Evolutionary conservation across 2,329 filamentous ascomycete genomes (phyloP).

Genomic region (Colletotrichum higginsianum): DNA sequence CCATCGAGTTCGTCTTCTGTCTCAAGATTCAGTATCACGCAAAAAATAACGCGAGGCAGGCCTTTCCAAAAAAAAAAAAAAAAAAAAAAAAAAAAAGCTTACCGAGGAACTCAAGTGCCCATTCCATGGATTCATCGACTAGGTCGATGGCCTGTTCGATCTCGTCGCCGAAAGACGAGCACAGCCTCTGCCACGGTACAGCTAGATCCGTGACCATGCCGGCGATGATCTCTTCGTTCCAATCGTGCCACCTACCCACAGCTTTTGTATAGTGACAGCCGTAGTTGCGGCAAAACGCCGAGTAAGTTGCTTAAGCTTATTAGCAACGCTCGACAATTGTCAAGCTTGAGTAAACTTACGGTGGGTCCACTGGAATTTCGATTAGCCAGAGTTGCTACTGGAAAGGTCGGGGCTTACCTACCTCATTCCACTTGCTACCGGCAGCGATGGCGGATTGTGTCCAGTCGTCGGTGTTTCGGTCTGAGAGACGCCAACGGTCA

Average conservation of each 20-base stretch:
- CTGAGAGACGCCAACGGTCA: neutral
- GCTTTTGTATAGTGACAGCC: conserved; percentile 53
- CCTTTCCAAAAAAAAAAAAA: too few species aligned
- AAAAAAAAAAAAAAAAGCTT: neutral
- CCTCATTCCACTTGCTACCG: conserved; percentile 51
- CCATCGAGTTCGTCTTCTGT: too few species aligned
- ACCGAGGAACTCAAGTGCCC: conserved; percentile 43
- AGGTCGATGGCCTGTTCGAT: conserved; percentile 37
- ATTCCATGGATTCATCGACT: neutral
- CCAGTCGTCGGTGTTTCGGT: conserved; percentile 46
- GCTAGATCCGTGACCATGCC: conserved; percentile 54
- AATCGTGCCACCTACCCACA: conserved; percentile 51
- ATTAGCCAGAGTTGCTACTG: neutral
- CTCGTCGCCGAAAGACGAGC: neutral
- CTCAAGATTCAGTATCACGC: too few species aligned
- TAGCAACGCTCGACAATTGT: neutral
- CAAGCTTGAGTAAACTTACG: neutral
- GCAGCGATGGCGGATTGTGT: conserved; percentile 47
- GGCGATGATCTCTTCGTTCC: conserved; percentile 61
- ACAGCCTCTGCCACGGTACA: conserved; percentile 50
- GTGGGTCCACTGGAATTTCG: neutral
- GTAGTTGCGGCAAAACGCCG: conserved; percentile 60
- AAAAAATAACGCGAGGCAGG: too few species aligned
- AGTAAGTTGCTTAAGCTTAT: conserved; percentile 50
- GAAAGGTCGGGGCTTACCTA: conserved; percentile 48